These are phyloP conservation scores for Malus hybrid DNA, from an alignment of 331 rosid species.

Conservation along the genomic window DNA sequence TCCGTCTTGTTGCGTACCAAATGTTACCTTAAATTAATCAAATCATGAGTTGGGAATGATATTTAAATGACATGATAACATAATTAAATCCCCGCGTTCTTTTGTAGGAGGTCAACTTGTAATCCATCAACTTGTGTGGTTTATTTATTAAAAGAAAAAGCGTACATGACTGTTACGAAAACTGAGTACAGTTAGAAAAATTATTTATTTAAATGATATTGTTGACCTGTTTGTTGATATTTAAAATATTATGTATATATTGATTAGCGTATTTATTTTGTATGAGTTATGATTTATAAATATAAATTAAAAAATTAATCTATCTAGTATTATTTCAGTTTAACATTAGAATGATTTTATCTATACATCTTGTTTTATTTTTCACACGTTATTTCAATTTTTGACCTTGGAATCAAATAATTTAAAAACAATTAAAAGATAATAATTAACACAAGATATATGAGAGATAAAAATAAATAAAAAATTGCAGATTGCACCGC, in stretches of 20 bases:
- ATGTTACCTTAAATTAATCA: background rate
- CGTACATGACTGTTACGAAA: slow-evolving; percentile 4
- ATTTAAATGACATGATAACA: background rate
- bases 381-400: too few species aligned
- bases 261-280: too few species aligned
- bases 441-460: too few species aligned
- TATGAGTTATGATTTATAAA: too few species aligned
- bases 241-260: too few species aligned
- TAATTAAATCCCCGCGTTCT: background rate
- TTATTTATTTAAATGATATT: too few species aligned
- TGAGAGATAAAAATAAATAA: too few species aligned
- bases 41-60: background rate
- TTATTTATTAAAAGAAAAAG: background rate
- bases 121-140: background rate
- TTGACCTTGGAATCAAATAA: rapidly evolving
- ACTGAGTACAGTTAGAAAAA: too few species aligned
- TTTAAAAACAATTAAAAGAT: too few species aligned
- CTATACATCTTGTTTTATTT: rapidly evolving
- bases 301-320: rapidly evolving
- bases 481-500: too few species aligned
- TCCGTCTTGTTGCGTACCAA: too few species aligned
- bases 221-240: too few species aligned
- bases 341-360: rapidly evolving
- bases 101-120: slow-evolving; percentile 6
- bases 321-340: rapidly evolving